Conservation (phyloP, 75 land plant species). For the Selaginella moellendorffii region DNA sequence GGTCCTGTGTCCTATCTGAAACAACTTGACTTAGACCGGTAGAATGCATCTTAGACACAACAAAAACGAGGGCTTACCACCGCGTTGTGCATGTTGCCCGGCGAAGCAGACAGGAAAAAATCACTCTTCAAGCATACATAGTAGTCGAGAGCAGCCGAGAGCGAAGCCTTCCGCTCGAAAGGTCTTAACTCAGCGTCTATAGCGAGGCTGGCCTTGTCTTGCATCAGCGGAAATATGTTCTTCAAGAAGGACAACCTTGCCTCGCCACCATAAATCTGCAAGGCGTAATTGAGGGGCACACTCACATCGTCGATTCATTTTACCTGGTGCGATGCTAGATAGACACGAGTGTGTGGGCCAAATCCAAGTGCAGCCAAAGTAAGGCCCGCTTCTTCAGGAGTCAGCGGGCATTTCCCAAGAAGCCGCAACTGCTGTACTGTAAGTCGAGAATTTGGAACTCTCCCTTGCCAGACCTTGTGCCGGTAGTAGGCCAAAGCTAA, state of each 20-base stretch:
- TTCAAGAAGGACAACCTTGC: conserved; percentile 58
- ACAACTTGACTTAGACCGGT: no score
- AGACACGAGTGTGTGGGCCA: conserved; percentile 53
- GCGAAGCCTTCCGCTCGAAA: conserved; percentile 63
- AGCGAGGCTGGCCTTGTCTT: conserved; percentile 53
- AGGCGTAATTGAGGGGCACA: conserved; percentile 2
- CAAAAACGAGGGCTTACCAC: conserved; percentile 55
- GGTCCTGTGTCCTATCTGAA: conserved; percentile 76
- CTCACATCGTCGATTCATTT: neutral
- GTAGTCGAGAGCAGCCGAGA: conserved; percentile 78
- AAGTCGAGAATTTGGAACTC: conserved; percentile 64
- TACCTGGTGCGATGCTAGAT: conserved; percentile 92
- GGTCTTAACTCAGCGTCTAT: conserved; percentile 38
- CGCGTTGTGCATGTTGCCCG: conserved; percentile 98
- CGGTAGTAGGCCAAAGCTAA: conserved; percentile 78
- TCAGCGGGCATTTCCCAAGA: conserved; percentile 79
- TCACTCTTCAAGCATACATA: conserved; percentile 74
- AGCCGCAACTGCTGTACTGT: conserved; percentile 54
- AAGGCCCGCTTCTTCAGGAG: conserved; percentile 86
- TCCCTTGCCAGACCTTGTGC: conserved; percentile 77
- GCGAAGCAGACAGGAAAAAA: conserved; percentile 79
- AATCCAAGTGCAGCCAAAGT: conserved; percentile 79
- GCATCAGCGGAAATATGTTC: conserved; percentile 62
- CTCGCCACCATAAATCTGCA: conserved; percentile 91
- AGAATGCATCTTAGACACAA: no score